Conservation (phyloP, 768 basidiomycete genomes). For the Amyloporia xantha region DNA sequence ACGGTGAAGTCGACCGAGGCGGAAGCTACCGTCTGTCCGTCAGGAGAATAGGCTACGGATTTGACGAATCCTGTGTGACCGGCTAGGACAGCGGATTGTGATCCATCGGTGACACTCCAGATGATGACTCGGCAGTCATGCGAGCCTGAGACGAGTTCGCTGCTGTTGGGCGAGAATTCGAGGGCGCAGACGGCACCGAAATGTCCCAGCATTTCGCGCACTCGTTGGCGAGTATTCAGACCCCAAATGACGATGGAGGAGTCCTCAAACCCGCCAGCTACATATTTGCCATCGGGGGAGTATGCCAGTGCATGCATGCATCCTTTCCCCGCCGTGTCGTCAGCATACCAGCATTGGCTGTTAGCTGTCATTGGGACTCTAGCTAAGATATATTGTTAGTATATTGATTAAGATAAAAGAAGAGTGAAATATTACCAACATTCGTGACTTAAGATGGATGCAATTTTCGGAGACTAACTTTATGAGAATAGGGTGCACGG, state of each 20-base stretch:
- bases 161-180: constrained; percentile 14
- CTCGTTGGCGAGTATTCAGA: neutral
- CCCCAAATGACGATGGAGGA: constrained; percentile 10
- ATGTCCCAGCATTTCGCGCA: constrained; percentile 3
- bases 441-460: no score
- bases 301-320: constrained; percentile 29
- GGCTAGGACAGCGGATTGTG: constrained; percentile 15
- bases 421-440: no score
- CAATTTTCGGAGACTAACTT: no score
- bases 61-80: constrained; percentile 20
- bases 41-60: constrained; percentile 25
- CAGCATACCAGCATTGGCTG: no score
- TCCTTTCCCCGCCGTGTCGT: no score
- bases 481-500: no score
- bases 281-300: constrained; percentile 27
- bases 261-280: constrained; percentile 13
- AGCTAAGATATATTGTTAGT: no score
- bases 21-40: constrained; percentile 10
- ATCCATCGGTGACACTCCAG: constrained; percentile 5
- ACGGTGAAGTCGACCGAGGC: constrained; percentile 19
- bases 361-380: no score
- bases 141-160: constrained; percentile 10
- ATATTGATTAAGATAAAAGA: no score
- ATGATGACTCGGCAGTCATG: constrained; percentile 7
- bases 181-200: constrained; percentile 7